These are phyloP conservation scores for Neofusicoccum cordaticola DNA, from an alignment of 2,329 filamentous ascomycete species.

Conservation along the genomic window DNA sequence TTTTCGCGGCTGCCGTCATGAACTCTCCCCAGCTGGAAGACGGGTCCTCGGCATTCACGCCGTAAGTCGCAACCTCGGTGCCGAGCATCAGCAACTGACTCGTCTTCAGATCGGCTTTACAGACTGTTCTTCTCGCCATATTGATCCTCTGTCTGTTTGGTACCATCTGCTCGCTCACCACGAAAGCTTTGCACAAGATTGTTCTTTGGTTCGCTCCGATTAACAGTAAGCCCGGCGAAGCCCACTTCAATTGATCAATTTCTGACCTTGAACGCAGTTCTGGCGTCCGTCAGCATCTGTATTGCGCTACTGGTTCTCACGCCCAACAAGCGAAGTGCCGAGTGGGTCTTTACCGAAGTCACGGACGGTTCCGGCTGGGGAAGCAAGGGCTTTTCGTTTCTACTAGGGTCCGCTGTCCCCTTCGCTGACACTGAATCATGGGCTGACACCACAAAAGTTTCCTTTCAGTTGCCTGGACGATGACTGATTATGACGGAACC, in stretches of 20 bases:
- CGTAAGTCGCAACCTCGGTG: constrained; percentile 43
- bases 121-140: constrained; percentile 59
- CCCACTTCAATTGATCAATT: no score
- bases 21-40: constrained; percentile 51
- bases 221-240: constrained; percentile 46
- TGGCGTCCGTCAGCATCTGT: constrained; percentile 60
- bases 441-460: constrained; percentile 38
- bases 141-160: constrained; percentile 55
- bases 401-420: constrained; percentile 50
- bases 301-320: constrained; percentile 58
- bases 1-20: constrained; percentile 61
- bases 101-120: constrained; percentile 50
- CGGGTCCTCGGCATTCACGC: constrained; percentile 53
- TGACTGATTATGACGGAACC: constrained; percentile 67
- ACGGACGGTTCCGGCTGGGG: constrained; percentile 63
- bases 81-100: constrained; percentile 11
- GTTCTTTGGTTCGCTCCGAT: constrained; percentile 66
- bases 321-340: constrained; percentile 56
- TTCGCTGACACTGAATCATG: neutral
- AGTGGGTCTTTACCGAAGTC: constrained; percentile 61
- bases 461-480: constrained; percentile 59
- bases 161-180: constrained; percentile 61
- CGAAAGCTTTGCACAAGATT: constrained; percentile 57
- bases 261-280: constrained; percentile 39
- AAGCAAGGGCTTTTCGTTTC: constrained; percentile 59